Evolutionary conservation across 2,329 filamentous ascomycete species (phyloP), one percentile per base, ranked within the genome.

Genomic region (Colletotrichum zoysiae): DNA sequence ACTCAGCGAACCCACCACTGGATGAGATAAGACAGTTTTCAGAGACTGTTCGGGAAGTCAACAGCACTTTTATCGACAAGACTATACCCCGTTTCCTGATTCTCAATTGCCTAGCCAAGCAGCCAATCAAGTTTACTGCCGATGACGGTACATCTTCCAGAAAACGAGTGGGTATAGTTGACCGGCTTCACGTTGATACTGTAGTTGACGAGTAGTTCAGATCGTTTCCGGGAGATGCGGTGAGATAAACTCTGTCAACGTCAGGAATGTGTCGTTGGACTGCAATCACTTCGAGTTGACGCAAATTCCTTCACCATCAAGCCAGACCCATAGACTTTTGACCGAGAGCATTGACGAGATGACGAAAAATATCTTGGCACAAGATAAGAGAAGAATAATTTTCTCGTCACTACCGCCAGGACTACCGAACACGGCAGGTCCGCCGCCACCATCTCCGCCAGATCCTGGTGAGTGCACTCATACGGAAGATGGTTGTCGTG

Each of bases 11-110:
- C 8, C 65, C 59, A 23, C 35, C 20, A 20, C 51, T 67, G 23
- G 73, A 76, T n/a, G 75, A 76, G 2, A 59, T 74, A 20, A 68
- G 75, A 35, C 69, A 77, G 18, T 78, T 73, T n/a, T 71, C 74
- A n/a, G 73, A 73, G 14, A 71, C 73, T 7, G 69, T 76, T 8
- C 65, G 73, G 46, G 65, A 74, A 8, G 73, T 76, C 65, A 78
- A 78, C 56, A 50, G 66, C 5, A 51, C 70, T 1, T 53, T 66
- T 26, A 5, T 26, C 7, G 56, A 64, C 4, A 64, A 58, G 20
- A 6, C 58, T 5, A 53, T 64, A 2, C 30, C 51, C 16, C 48
- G 16, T 20, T 26, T 70, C 5, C 50, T 56, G 8, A 57, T 70
- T 7, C 63, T 70, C 23, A 70, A 70, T 30, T 70, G 66, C 26